phyloP scores from a whole-genome alignment of 2,329 filamentous ascomycete species.

The Anisogramma anomala region DNA sequence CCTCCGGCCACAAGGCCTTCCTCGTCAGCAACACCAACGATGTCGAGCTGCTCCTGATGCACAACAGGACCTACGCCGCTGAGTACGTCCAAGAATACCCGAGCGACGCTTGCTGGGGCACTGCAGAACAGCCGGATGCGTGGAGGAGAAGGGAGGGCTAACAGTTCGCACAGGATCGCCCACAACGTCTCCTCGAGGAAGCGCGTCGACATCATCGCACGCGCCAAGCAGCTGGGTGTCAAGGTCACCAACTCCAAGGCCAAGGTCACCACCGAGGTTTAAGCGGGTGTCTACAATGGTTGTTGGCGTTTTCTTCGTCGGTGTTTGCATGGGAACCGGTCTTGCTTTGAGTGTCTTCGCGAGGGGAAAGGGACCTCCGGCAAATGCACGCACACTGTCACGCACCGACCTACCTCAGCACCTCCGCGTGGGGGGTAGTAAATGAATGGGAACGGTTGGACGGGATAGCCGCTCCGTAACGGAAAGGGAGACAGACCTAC shows the following conservation, averaged over 20 bases:
- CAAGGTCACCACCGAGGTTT: slow-evolving; percentile 92
- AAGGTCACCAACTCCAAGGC: slow-evolving; percentile 99
- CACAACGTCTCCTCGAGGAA: slow-evolving; percentile 97
- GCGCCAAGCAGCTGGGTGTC: slow-evolving; percentile 95
- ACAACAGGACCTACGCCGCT: slow-evolving; percentile 98
- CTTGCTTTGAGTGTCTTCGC: slow-evolving; percentile 17
- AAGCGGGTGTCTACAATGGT: slow-evolving; percentile 25
- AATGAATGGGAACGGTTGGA: slow-evolving; percentile 10
- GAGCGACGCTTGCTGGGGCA: background rate
- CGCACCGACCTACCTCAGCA: background rate
- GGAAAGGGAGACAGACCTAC: slow-evolving; percentile 3
- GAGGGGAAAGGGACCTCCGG: slow-evolving; percentile 13
- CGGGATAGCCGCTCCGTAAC: slow-evolving; percentile 9
- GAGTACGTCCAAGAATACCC: slow-evolving; percentile 56
- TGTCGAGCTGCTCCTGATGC: slow-evolving; percentile 97
- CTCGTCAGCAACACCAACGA: slow-evolving; percentile 94
- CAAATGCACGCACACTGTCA: slow-evolving; percentile 8
- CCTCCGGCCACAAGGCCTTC: slow-evolving; percentile 99
- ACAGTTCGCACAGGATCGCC: slow-evolving; percentile 59
- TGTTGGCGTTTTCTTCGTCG: slow-evolving; percentile 14
- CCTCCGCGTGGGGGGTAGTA: no score
- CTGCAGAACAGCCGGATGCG: background rate
- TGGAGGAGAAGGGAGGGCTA: background rate
- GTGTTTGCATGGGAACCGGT: slow-evolving; percentile 17
- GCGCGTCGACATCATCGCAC: slow-evolving; percentile 93